Evolutionary conservation across 1,284 basidiomycete genomes (phyloP), one percentile per base, ranked within the genome.

Genomic region (Bothia castanella): DNA sequence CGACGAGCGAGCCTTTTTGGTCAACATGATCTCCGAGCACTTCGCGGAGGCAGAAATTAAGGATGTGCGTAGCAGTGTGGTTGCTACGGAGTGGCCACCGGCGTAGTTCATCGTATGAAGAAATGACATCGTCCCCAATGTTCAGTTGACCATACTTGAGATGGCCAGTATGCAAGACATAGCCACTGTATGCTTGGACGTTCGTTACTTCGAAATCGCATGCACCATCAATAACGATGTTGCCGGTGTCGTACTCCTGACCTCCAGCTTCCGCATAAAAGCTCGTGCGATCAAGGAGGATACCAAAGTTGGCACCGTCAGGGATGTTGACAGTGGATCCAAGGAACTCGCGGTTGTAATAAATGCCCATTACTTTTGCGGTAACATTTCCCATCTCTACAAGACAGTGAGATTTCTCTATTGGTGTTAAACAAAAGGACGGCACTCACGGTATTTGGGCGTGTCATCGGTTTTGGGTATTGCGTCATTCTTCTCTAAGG

Each of bases 211-310:
- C 87, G 67, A 99, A 98, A 67, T 97, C 93, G 44, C 90, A 85
- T 60, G 85, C 75, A 45, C 89, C 95, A 60, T 98, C 96, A 48
- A 97, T 89, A 35, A 94, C 84, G 58, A 99, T 90, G 59, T 87
- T 90, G 52, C 96, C 96, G 2, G 91, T 97, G 70, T 99, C 96
- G 61, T 91, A 87, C 72, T 99, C 95, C 70, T 99, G 96, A 36
- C 96, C 97, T 68, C 96, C 96, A 43, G 92, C 82, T 74, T 99
- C 96, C 25, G 96, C 96, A 62, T 99, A 99, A 71, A 99, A 97
- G 73, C 87, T 93, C n/a, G 96, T 98, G 51, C 80, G 81, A 73
- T 99, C 92, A 47, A 99, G 83, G 34, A 99, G 69, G 51, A 99
- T 67, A 49, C 96, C 97, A 64, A 98, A 92, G 13, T 78, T 73